Evolutionary conservation across 805 yeast species (phyloP).

Genomic region (Tetrapisispora iriomotensis): DNA sequence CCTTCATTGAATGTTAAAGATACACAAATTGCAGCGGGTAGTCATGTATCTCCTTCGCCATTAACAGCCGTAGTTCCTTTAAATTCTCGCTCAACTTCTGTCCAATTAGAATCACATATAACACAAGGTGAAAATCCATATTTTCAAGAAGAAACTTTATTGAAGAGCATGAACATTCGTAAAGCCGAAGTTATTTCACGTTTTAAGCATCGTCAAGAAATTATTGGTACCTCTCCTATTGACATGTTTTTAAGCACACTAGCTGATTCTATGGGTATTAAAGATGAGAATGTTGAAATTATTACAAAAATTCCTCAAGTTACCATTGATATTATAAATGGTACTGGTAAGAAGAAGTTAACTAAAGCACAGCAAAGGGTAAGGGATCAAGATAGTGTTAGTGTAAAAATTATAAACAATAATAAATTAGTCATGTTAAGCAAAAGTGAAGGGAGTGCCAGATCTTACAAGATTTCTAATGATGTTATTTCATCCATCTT

Average conservation of each 20-base stretch:
- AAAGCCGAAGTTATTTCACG: constrained; percentile 27
- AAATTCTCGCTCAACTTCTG: background rate
- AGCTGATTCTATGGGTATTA: constrained; percentile 26
- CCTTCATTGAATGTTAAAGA: too few species aligned
- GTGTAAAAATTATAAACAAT: constrained; percentile 13
- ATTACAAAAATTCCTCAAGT: constrained; percentile 15
- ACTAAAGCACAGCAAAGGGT: constrained; percentile 25
- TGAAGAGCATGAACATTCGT: constrained; percentile 20
- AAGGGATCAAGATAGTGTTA: constrained; percentile 26
- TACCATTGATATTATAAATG: constrained; percentile 23
- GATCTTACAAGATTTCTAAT: constrained; percentile 11
- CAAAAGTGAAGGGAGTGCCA: constrained; percentile 8
- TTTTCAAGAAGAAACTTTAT: constrained; percentile 24
- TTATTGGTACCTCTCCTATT: constrained; percentile 21
- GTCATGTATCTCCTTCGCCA: constrained; percentile 3
- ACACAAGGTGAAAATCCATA: constrained; percentile 17
- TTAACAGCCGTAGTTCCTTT: constrained; percentile 1
- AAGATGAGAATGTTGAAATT: constrained; percentile 21
- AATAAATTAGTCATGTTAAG: constrained; percentile 24
- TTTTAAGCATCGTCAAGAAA: constrained; percentile 28
- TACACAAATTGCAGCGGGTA: background rate
- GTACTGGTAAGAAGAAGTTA: constrained; percentile 27
- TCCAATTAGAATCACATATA: background rate
- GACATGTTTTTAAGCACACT: constrained; percentile 27
- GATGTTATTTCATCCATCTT: constrained; percentile 20